Evolutionary conservation across 495 filamentous ascomycete genomes (phyloP), one percentile per base, ranked within the genome.

Genomic region (Neurospora sp.): DNA sequence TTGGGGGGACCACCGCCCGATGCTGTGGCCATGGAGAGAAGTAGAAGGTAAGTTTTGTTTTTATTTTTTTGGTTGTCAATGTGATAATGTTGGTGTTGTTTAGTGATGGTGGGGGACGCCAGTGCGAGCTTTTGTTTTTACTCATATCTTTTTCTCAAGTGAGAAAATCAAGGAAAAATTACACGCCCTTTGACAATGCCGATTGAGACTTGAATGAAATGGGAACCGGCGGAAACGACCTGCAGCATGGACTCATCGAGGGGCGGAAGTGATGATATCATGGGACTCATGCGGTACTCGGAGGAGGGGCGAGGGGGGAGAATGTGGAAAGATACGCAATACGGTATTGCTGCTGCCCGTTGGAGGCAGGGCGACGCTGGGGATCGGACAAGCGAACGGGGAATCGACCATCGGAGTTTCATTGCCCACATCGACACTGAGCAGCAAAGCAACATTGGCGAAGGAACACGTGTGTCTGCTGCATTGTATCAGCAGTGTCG

Each of bases 41-140:
- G 81, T 74, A 78, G 82, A 73, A 81, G 81, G 82, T 83, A 76
- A 78, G 79, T 77, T 44, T 27, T 27, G 2, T 27, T 27, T 27
- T 27, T 27, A 27, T 27, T 35, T 10, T 4, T 22, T 2, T 53
- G n/a, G n/a, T 40, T 40, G 35, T 14, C 20, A 22, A 12, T 22
- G 10, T 53, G 46, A 3, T 22, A 11, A 6, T 14, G 10, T 20
- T 22, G 20, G 5, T 27, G 20, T 22, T 59, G 20, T 22, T 59
- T 27, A 59, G 20, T 22, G 20, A 4, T 48, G 20, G 42, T 46
- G 42, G 18, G 18, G 46, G 20, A 53, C 20, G 48, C 20, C 48
- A 27, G 48, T 59, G 48, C 48, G 22, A 27, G 48, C 48, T 59
- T 59, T 31, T 27, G 48, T 31, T 59, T 27, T 27, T 53, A 22